A percentile compares a stretch with the other conserved stretches of the same genome.
phyloP scores from a whole-genome alignment of 2,329 filamentous ascomycete genomes.

The Hypomyces rosellus region DNA sequence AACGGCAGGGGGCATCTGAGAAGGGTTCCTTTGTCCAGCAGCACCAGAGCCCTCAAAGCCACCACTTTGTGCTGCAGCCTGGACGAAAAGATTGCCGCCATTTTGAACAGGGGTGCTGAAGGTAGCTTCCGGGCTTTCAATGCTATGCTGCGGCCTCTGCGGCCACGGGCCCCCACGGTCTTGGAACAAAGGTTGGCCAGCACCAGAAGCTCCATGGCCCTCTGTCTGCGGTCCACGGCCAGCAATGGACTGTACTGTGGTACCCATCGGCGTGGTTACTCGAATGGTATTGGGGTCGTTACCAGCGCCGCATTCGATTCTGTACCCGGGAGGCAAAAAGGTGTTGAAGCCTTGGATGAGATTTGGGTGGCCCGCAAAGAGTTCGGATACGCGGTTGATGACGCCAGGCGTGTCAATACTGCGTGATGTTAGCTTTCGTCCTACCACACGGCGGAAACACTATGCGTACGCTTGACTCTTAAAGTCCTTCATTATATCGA shows the following conservation, averaged over 20 bases:
- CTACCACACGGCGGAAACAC: conserved; percentile 42
- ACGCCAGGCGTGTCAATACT: conserved; percentile 96
- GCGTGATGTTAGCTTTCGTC: conserved; percentile 26
- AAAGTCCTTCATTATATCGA: conserved; percentile 99
- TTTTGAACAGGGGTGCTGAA: conserved; percentile 53
- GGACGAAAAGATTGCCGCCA: conserved; percentile 42
- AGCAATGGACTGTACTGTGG: conserved; percentile 82
- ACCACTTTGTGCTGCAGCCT: conserved; percentile 32
- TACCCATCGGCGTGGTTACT: conserved; percentile 97
- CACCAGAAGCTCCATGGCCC: conserved; percentile 29
- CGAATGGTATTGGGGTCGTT: conserved; percentile 94
- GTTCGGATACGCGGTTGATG: conserved; percentile 89
- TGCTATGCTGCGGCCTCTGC: conserved; percentile 49
- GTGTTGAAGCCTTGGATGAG: conserved; percentile 98
- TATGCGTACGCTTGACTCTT: conserved; percentile 83
- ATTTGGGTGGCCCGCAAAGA: conserved; percentile 93
- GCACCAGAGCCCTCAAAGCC: conserved; percentile 25
- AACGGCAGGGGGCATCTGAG: conserved; percentile 22
- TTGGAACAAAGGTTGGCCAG: conserved; percentile 40
- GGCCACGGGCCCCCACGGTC: conserved; percentile 50
- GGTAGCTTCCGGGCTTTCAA: conserved; percentile 57
- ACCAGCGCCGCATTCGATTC: conserved; percentile 90
- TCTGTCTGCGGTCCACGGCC: conserved; percentile 44
- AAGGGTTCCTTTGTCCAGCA: conserved; percentile 26
- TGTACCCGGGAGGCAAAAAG: conserved; percentile 89